These are phyloP conservation scores for Wickerhamomyces xylosicus DNA, from an alignment of 805 yeast genomes.

Conservation along the genomic window DNA sequence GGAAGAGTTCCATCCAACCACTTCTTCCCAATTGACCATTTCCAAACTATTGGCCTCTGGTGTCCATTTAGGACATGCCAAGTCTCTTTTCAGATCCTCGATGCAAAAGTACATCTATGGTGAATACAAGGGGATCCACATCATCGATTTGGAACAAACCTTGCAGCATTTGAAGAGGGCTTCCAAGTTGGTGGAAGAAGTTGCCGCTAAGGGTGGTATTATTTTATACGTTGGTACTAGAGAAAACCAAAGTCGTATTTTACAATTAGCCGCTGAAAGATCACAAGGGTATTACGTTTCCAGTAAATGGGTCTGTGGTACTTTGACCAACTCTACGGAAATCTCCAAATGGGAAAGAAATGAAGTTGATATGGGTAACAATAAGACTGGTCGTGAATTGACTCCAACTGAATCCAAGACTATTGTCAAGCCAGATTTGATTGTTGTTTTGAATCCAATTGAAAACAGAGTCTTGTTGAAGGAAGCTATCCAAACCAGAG, in stretches of 20 bases:
- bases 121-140: conserved; percentile 79
- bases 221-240: conserved; percentile 79
- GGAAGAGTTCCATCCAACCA: conserved; percentile 50
- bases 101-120: conserved; percentile 87
- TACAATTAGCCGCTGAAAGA: conserved; percentile 72
- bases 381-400: conserved; percentile 50
- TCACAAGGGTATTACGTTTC: conserved; percentile 73
- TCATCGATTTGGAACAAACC: conserved; percentile 85
- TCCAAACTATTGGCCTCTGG: conserved; percentile 81
- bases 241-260: conserved; percentile 62
- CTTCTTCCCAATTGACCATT: conserved; percentile 48
- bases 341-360: conserved; percentile 53
- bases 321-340: conserved; percentile 75
- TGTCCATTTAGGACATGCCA: conserved; percentile 91
- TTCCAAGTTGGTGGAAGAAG: conserved; percentile 71
- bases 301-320: conserved; percentile 90
- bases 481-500: conserved; percentile 73
- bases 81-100: conserved; percentile 62
- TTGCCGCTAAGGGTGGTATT: conserved; percentile 77
- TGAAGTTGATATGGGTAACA: conserved; percentile 70
- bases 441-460: conserved; percentile 77
- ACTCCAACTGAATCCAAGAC: conserved; percentile 36
- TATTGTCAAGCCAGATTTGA: conserved; percentile 78
- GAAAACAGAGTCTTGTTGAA: conserved; percentile 72
- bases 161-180: conserved; percentile 68